Evolutionary conservation across 257 asterid genomes (phyloP), one percentile per base, ranked within the genome.

Genomic region (Leonotis leonurus): DNA sequence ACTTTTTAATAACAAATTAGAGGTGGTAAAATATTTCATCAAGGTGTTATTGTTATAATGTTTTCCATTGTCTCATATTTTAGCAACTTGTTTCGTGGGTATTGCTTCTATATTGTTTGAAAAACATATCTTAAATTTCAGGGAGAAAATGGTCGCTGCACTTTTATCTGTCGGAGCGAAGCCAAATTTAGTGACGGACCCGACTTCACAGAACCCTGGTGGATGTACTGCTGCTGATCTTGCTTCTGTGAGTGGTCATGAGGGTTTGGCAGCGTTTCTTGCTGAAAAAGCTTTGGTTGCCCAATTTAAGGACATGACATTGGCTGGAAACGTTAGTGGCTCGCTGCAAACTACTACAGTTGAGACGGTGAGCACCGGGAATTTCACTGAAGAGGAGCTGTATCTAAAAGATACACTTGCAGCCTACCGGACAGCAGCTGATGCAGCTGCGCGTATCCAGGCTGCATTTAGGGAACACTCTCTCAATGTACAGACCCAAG

Each of bases 371-470:
- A 65, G 64, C 58, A 13, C 77, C 10, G 95, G 62, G 51, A 78
- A 80, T 78, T 76, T 77, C 78, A 77, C 67, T 0, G 94, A 85
- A 64, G 99, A 89, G 13, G 96, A 93, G 74, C 30, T 65, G 66
- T 70, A 65, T 69, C 78, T 93, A 67, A 93, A 85, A 73, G 99
- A 93, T 68, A 75, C 94, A 51, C 83, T 93, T 45, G 73, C 96
- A 33, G 99, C 99, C 68, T 89, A 89, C 73, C 76, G 96, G 17
- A 93, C 96, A 13, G 99, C 97, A 50, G 97, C 99, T 33, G 97
- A 85, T 80, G 99, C 97, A 30, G 99, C 99, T 49, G 87, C 99
- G 24, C 97, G 95, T 30, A 93, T 93, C 66, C 97, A 89, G 60
- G 62, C 94, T 55, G 97, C 99, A 62, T 93, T 87, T 81, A 85